Conservation (phyloP, 2,329 filamentous ascomycete species). For the Lasiodiplodia gonubiensis region DNA sequence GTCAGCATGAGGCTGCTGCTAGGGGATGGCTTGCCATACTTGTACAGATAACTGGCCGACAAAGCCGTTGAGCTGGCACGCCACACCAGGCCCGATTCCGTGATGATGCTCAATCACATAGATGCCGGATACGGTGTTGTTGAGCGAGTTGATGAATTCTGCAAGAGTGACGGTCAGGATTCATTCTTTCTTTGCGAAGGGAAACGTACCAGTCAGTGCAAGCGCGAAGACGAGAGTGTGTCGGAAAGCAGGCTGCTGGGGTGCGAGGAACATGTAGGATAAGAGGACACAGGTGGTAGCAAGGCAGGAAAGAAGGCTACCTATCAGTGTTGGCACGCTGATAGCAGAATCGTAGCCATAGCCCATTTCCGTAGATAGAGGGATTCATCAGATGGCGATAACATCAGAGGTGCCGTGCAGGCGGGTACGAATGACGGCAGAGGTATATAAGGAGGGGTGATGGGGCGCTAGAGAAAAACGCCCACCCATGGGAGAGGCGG, state of each 20-base stretch:
- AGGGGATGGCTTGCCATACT: conserved; percentile 33
- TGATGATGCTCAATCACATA: conserved; percentile 39
- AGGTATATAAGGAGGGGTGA: conserved; percentile 10
- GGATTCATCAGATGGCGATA: conserved; percentile 1
- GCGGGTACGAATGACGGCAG: not conserved
- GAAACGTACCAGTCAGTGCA: conserved; percentile 33
- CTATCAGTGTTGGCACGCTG: conserved; percentile 34
- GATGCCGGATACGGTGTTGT: conserved; percentile 52
- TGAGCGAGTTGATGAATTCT: conserved; percentile 52
- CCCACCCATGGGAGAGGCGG: not conserved
- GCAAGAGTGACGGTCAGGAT: conserved; percentile 33
- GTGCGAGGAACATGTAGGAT: conserved; percentile 33
- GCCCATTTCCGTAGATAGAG: conserved; percentile 11
- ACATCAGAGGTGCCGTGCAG: not conserved
- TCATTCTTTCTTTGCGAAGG: not conserved
- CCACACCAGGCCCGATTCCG: conserved; percentile 38
- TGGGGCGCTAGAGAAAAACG: not conserved
- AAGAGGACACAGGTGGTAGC: conserved; percentile 33
- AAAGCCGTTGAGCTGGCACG: conserved; percentile 53
- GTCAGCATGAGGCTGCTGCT: conserved; percentile 4
- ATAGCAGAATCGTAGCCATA: conserved; percentile 28
- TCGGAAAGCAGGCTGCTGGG: conserved; percentile 34
- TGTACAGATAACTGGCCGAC: conserved; percentile 55
- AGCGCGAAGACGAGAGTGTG: conserved; percentile 37
- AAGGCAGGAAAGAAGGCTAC: conserved; percentile 35